Evolutionary conservation across 1,284 basidiomycete genomes (phyloP).

Genomic region (Agaricales sp.): DNA sequence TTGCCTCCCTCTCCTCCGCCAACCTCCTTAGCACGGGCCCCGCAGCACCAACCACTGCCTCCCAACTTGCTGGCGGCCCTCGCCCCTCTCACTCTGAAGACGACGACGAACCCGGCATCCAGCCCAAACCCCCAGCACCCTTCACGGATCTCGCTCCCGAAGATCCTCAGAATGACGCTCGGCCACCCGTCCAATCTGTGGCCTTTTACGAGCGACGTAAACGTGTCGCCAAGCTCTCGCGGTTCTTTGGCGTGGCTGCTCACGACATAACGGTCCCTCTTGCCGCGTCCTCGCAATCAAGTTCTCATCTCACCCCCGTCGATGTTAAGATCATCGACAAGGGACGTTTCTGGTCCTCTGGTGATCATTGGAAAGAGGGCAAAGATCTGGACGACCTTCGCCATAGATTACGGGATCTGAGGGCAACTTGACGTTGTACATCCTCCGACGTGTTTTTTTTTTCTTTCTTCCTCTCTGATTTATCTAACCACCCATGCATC

Average conservation of each 20-base stretch:
- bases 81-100: not conserved
- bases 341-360: slow-evolving; percentile 29
- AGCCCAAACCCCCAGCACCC: not conserved
- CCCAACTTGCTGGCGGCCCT: too few species aligned
- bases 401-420: slow-evolving; percentile 38
- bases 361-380: slow-evolving; percentile 17
- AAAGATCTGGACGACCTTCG: slow-evolving; percentile 33
- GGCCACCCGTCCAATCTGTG: slow-evolving; percentile 4
- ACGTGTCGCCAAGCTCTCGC: slow-evolving; percentile 43
- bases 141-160: not conserved
- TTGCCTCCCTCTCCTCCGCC: slow-evolving; percentile 6
- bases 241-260: slow-evolving; percentile 49
- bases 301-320: slow-evolving; percentile 16
- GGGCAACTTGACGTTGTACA: slow-evolving; percentile 14
- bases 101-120: not conserved
- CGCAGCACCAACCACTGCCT: too few species aligned
- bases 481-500: too few species aligned
- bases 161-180: not conserved
- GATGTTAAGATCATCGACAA: slow-evolving; percentile 27
- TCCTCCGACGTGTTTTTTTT: not conserved
- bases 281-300: slow-evolving; percentile 6
- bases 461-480: slow-evolving; percentile 1
- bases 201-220: slow-evolving; percentile 31
- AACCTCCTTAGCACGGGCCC: not conserved
- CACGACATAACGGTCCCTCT: slow-evolving; percentile 29